A percentile compares a stretch with the other conserved stretches of the same genome.
Conservation (phyloP, 169 alveolate species). For the Plasmodium cynomolgi region DNA sequence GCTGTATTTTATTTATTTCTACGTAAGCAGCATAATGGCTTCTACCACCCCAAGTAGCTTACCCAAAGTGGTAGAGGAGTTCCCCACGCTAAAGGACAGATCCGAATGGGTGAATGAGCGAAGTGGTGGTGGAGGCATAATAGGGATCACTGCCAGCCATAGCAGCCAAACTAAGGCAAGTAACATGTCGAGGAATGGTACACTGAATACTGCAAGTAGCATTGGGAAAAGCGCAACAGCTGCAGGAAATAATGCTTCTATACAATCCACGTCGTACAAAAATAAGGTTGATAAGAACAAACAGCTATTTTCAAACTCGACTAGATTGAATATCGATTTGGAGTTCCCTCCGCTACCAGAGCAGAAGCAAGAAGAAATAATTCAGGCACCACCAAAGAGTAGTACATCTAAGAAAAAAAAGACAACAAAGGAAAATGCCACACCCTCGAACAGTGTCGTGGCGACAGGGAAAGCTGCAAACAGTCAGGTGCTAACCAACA, state of each 20-base stretch:
- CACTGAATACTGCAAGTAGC: background rate
- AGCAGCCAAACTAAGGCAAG: background rate
- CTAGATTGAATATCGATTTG: background rate
- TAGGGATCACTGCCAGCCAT: background rate
- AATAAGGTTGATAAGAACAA: constrained; percentile 43
- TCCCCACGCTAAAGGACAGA: constrained; percentile 21
- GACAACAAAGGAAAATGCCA: background rate
- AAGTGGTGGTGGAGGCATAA: background rate
- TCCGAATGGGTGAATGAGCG: background rate
- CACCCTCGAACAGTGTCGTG: background rate
- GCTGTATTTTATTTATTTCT: constrained; percentile 45
- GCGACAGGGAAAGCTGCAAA: background rate
- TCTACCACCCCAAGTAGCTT: background rate
- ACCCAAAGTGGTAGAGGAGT: constrained; percentile 17
- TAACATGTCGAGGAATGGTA: background rate
- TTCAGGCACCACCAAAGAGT: background rate
- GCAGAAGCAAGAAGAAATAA: constrained; percentile 1
- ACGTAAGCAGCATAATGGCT: constrained; percentile 11
- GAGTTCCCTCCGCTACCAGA: constrained; percentile 60
- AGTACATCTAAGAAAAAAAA: constrained; percentile 3
- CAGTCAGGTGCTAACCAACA: background rate
- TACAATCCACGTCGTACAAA: constrained; percentile 31
- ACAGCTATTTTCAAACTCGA: background rate
- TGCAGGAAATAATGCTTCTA: background rate
- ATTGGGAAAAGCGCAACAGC: background rate